phyloP scores from a whole-genome alignment of 805 yeast species.

The Saturnispora sekii region DNA sequence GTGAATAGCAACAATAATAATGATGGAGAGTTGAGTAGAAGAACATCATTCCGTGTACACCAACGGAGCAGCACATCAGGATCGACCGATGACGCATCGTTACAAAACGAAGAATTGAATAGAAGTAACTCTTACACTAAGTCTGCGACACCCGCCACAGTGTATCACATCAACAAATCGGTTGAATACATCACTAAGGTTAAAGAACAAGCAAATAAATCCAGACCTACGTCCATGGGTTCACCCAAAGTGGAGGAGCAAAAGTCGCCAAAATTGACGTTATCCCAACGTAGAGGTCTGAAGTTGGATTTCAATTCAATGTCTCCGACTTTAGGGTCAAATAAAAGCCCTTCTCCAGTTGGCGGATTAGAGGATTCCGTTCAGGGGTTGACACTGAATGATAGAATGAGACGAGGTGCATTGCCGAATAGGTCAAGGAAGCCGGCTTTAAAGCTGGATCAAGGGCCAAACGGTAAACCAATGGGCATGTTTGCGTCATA shows the following conservation, averaged over 20 bases:
- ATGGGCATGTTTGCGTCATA: constrained; percentile 72
- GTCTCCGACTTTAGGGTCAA: neutral
- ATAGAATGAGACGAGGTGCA: constrained; percentile 18
- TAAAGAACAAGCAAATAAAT: constrained; percentile 1
- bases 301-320: constrained; percentile 31
- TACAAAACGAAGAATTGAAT: neutral
- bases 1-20: neutral
- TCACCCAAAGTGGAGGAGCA: no score
- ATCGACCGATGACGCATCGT: neutral
- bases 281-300: constrained; percentile 48
- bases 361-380: neutral
- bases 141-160: neutral
- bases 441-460: constrained; percentile 12
- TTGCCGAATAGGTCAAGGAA: constrained; percentile 18
- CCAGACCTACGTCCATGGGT: constrained; percentile 1
- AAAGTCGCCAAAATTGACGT: constrained; percentile 29
- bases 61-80: neutral
- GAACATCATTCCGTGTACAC: neutral
- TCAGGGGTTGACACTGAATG: constrained; percentile 1
- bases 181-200: constrained; percentile 6
- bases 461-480: constrained; percentile 17
- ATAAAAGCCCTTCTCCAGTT: neutral
- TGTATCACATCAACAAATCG: constrained; percentile 6
- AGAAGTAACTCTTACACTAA: constrained; percentile 5
- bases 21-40: neutral